These are phyloP conservation scores for Pleurotus cornucopiae DNA, from an alignment of 768 basidiomycete species.

Conservation along the genomic window DNA sequence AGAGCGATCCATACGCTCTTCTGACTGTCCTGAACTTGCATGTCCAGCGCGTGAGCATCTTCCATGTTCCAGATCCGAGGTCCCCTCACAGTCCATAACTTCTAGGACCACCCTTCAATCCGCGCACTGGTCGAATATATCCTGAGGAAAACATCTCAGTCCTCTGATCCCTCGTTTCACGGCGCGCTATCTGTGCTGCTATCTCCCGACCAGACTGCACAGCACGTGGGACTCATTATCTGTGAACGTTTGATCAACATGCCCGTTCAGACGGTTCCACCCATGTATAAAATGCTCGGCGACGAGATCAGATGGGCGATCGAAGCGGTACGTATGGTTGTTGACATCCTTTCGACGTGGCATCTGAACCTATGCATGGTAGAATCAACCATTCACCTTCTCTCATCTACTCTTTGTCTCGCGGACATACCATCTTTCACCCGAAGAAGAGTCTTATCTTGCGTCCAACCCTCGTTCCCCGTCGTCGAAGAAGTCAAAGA, in stretches of 20 bases:
- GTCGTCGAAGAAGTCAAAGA: conserved; percentile 25
- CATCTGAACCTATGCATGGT: not conserved
- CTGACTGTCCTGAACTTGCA: conserved; percentile 81
- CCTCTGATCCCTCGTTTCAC: conserved; percentile 45
- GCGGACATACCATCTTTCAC: conserved; percentile 70
- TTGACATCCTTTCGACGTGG: conserved; percentile 3
- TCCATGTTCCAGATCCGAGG: not conserved
- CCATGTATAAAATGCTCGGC: conserved; percentile 85
- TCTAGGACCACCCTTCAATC: conserved; percentile 70
- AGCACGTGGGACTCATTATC: conserved; percentile 78
- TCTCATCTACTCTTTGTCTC: conserved; percentile 75
- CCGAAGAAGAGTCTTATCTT: conserved; percentile 59
- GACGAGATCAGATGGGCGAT: conserved; percentile 78
- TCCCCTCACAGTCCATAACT: not conserved
- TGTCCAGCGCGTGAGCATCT: conserved; percentile 49
- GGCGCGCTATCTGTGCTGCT: conserved; percentile 51
- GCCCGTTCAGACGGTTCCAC: conserved; percentile 89
- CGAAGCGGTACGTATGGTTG: conserved; percentile 47
- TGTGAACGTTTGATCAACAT: conserved; percentile 92
- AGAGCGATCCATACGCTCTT: conserved; percentile 88
- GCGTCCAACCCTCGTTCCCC: conserved; percentile 34
- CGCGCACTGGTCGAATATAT: conserved; percentile 69
- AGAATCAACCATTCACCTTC: conserved; percentile 66
- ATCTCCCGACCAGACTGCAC: conserved; percentile 18
- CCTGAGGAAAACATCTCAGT: conserved; percentile 45